Evolutionary conservation across 2,329 filamentous ascomycete species (phyloP).

Genomic region (Neopestalotiopsis rosae): DNA sequence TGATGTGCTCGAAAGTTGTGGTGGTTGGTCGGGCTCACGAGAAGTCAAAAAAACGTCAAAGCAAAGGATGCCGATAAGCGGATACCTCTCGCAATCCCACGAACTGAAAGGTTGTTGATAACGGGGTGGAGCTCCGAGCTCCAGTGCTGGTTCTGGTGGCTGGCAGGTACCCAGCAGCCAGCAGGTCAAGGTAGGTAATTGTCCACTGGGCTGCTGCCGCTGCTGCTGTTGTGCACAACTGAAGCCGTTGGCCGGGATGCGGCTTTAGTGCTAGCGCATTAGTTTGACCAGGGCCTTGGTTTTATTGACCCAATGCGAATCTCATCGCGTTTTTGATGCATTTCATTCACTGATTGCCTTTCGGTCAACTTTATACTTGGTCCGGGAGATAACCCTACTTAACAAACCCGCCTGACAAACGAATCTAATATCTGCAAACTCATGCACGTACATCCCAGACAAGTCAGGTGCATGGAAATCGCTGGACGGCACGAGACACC

Average conservation of each 20-base stretch:
- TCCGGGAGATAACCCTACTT: neutral
- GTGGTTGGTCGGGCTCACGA: neutral
- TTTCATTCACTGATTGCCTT: neutral
- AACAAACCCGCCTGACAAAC: neutral
- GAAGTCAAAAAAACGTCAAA: slow-evolving; percentile 8
- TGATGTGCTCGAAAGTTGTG: neutral
- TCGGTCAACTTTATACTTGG: neutral
- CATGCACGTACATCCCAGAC: neutral
- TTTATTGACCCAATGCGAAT: slow-evolving; percentile 12
- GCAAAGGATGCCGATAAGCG: slow-evolving; percentile 11
- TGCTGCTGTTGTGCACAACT: neutral
- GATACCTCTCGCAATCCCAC: neutral
- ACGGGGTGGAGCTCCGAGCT: slow-evolving; percentile 9
- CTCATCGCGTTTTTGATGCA: slow-evolving; percentile 8
- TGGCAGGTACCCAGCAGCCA: neutral
- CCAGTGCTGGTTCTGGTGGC: neutral
- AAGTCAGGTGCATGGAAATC: neutral
- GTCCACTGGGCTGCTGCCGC: neutral
- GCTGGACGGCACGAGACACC: slow-evolving; percentile 22
- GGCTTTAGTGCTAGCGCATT: slow-evolving; percentile 10
- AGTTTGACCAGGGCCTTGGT: neutral
- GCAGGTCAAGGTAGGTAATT: too few species aligned
- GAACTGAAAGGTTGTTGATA: slow-evolving; percentile 5
- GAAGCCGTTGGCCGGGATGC: neutral
- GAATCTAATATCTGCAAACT: neutral